Conservation (phyloP, 2,329 filamentous ascomycete species). For the Venturia nashicola region DNA sequence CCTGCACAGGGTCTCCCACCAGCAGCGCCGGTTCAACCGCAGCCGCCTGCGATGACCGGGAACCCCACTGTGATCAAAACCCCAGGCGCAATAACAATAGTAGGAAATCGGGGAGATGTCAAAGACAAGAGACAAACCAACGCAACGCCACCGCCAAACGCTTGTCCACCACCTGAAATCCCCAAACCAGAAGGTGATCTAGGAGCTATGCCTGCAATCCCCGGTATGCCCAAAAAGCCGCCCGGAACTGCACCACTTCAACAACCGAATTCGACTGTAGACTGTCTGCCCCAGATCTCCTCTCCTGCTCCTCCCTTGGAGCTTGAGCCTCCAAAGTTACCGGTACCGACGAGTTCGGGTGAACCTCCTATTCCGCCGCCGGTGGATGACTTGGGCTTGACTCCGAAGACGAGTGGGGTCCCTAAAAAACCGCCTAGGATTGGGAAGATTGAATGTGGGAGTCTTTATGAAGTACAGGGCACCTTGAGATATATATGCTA, state of each 20-base stretch:
- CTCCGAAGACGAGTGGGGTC: not conserved
- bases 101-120: too few species aligned
- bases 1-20: not conserved
- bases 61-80: not conserved
- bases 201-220: not conserved
- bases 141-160: not conserved
- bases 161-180: not conserved
- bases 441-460: not conserved
- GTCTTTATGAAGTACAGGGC: not conserved
- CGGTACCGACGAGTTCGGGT: not conserved
- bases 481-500: not conserved
- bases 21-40: not conserved
- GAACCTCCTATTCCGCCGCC: not conserved
- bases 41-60: not conserved
- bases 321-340: not conserved
- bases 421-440: not conserved
- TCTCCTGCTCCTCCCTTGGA: not conserved
- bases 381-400: not conserved
- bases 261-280: not conserved
- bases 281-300: not conserved
- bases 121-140: too few species aligned
- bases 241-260: not conserved
- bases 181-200: conserved; percentile 5
- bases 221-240: not conserved
- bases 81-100: not conserved